Conservation (phyloP, 1,284 basidiomycete species). For the Ustilago sp. region DNA sequence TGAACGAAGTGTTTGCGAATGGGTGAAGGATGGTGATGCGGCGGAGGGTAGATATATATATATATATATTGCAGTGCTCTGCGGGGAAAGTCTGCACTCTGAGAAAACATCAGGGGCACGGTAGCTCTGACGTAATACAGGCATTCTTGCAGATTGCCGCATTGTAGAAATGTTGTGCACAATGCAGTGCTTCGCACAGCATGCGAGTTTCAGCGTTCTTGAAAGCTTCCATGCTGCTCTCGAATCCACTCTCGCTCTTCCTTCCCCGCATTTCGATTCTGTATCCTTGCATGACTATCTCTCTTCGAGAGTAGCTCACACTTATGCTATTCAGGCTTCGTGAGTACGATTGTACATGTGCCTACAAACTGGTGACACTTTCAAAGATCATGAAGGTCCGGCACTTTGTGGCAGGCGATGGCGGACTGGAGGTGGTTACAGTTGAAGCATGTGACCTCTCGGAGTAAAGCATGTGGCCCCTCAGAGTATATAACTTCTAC, state of each 20-base stretch:
- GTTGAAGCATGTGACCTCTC: too few relatives aligned
- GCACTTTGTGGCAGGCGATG: background rate
- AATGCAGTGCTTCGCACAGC: background rate
- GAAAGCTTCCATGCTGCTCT: background rate
- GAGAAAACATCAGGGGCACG: background rate
- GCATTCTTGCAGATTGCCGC: background rate
- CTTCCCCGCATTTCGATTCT: too few relatives aligned
- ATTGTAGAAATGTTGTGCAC: background rate
- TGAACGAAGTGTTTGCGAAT: too few relatives aligned
- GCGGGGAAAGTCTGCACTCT: background rate
- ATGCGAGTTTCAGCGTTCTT: conserved; percentile 5
- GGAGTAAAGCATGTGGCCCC: too few relatives aligned
- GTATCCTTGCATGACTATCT: too few relatives aligned
- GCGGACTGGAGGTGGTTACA: background rate
- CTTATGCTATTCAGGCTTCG: too few relatives aligned
- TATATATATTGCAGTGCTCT: background rate
- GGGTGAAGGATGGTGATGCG: background rate
- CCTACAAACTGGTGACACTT: background rate
- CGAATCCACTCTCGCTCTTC: too few relatives aligned
- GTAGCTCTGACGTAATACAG: background rate
- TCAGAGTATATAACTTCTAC: too few relatives aligned
- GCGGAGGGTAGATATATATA: background rate
- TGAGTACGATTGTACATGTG: too few relatives aligned
- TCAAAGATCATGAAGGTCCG: background rate
- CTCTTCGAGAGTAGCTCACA: too few relatives aligned